Base-by-base conservation (phyloP, 2,329 filamentous ascomycete genomes). In the Scolecobasidium constrictum region DNA sequence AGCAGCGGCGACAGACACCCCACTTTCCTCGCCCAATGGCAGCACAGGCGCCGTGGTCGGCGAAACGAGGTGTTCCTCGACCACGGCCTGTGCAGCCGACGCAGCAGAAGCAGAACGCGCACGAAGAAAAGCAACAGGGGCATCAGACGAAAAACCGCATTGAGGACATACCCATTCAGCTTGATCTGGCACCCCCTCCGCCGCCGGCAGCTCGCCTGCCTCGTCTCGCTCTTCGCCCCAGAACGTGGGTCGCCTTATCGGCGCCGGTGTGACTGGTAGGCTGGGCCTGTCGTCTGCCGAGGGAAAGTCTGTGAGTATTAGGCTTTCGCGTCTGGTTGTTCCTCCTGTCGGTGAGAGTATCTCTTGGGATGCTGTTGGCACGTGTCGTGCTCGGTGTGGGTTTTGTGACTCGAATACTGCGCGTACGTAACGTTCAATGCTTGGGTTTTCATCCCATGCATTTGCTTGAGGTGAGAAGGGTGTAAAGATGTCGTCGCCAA, bases 391-490 rank as follows among this genome's bases (percentile, higher is more conserved):
- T 66, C 68, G 41, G 60, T 69, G 46, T 9, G 68, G 71, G 44
- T 70, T 72, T 58, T 80, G 78, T 52, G 83, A 78, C 4, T 62
- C 57, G 41, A 65, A 64, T 44, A 94, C 68, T 42, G 77, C 73
- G 49, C 85, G 83, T 43, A 96, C 84, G 57, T 95, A 98, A 49
- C 77, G 75, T 54, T 86, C 80, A 53, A 98, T 98, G 50, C 86
- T 83, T 11, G 85, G 84, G 41, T 93, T 75, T 42, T 86, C 84
- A 54, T 98, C 92, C 92, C 92, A 98, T 13, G 86, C 88, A 60
- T 96, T 98, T 41, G 50, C 55, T 40, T 71, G 76, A 37, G 78
- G 74, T n/a, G 77, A 69, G 58, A 83, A 94, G 37, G 72, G 72
- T 48, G 15, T 18, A n/a, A 19, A n/a, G 16, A 15, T 36, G 9